Percentiles rank a stretch among this genome's conserved stretches.
These are phyloP conservation scores for Pistacia integerrima DNA, from an alignment of 345 rosid genomes.

Conservation along the genomic window DNA sequence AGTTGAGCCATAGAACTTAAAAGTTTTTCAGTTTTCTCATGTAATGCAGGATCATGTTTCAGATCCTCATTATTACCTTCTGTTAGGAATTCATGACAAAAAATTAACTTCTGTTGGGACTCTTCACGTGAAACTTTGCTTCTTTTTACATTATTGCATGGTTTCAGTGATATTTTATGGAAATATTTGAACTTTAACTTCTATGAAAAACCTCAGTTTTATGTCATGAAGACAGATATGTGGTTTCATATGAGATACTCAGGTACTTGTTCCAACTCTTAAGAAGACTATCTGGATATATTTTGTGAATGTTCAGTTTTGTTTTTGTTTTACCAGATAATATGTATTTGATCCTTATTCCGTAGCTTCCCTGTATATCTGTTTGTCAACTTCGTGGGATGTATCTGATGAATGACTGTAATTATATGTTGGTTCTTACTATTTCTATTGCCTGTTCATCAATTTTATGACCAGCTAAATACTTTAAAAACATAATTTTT, in stretches of 20 bases:
- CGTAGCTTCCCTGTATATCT: not conserved
- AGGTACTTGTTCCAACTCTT: not conserved
- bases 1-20: constrained; percentile 12
- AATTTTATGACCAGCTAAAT: not conserved
- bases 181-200: not conserved
- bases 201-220: not conserved
- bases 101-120: not conserved
- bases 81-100: not conserved
- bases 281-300: not conserved
- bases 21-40: not conserved
- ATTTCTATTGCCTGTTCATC: not conserved
- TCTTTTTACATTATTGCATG: constrained; percentile 1
- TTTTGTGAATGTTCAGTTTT: not conserved
- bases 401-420: not conserved
- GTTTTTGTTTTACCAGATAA: not conserved
- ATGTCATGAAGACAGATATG: not conserved
- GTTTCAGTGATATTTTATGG: not conserved
- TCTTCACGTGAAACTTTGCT: not conserved
- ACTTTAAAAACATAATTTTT: too few relatives aligned
- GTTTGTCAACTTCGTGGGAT: not conserved
- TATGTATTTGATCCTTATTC: not conserved
- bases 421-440: not conserved
- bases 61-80: not conserved
- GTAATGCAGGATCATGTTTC: constrained; percentile 8
- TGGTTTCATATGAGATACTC: too few relatives aligned